Conservation (phyloP, 2,329 filamentous ascomycete species). For the Fusarium haematococcum region DNA sequence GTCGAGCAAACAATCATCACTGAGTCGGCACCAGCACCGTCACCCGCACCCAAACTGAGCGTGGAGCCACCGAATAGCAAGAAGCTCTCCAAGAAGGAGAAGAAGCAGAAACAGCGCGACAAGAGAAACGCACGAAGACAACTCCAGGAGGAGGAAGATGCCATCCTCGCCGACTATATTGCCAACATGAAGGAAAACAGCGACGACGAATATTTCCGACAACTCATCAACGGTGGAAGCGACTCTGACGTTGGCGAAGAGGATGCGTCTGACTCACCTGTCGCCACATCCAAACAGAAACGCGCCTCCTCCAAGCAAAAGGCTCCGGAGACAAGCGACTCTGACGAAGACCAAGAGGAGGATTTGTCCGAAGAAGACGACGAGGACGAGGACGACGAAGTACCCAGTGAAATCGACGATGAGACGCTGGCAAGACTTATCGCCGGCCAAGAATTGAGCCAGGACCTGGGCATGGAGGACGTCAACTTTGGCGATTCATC, state of each 20-base stretch:
- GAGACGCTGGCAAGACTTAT: conserved; percentile 43
- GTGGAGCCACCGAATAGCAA: neutral
- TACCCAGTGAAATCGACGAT: conserved; percentile 42
- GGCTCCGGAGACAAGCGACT: conserved; percentile 44
- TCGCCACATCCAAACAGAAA: conserved; percentile 54
- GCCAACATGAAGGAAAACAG: conserved; percentile 69
- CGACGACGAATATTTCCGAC: conserved; percentile 55
- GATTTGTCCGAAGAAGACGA: neutral
- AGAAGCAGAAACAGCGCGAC: conserved; percentile 33
- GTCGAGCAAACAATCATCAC: conserved; percentile 41
- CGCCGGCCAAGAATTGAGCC: conserved; percentile 23
- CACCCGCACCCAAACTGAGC: neutral
- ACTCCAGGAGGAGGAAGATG: conserved; percentile 60
- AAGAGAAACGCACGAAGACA: conserved; percentile 29
- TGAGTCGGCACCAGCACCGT: conserved; percentile 5
- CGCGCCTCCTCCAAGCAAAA: conserved; percentile 62
- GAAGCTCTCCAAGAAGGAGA: conserved; percentile 15
- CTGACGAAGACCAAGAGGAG: conserved; percentile 12
- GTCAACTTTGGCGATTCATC: conserved; percentile 27
- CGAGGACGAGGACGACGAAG: conserved; percentile 10
- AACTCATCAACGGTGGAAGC: conserved; percentile 21
- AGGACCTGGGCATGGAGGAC: conserved; percentile 31
- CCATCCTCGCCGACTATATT: conserved; percentile 76
- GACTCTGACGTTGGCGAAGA: conserved; percentile 13
- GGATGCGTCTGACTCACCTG: conserved; percentile 59